phyloP scores from a whole-genome alignment of 2,329 filamentous ascomycete species.

The Fusarium tanahbumbuense region DNA sequence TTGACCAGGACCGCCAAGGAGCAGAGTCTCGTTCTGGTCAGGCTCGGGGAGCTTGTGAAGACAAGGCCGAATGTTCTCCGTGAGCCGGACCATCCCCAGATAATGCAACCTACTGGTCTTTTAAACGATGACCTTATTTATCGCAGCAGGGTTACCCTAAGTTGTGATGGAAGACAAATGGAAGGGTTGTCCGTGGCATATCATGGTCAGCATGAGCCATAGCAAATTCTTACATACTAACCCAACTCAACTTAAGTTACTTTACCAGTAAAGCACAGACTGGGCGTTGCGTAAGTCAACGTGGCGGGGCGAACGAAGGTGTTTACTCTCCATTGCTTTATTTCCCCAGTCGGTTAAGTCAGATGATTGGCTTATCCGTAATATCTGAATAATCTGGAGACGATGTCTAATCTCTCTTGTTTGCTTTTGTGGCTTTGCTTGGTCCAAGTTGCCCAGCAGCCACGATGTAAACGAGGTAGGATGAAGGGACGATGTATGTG shows the following conservation, averaged over 20 bases:
- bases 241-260: background rate
- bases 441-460: constrained; percentile 21
- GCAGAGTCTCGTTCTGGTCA: background rate
- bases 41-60: background rate
- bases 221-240: constrained; percentile 2
- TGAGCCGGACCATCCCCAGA: background rate
- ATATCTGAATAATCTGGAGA: background rate
- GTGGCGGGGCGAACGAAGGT: constrained; percentile 23
- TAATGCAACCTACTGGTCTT: background rate
- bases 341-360: background rate
- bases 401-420: constrained; percentile 8
- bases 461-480: constrained; percentile 2
- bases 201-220: background rate
- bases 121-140: background rate
- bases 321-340: background rate
- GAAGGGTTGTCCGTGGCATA: background rate
- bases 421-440: constrained; percentile 8
- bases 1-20: constrained; percentile 23
- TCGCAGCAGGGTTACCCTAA: background rate
- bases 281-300: constrained; percentile 21
- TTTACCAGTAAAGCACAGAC: constrained; percentile 19
- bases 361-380: constrained; percentile 23
- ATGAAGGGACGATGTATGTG: background rate
- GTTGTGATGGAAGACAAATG: background rate
- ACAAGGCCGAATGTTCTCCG: constrained; percentile 21